Base-by-base conservation (phyloP, 2,329 filamentous ascomycete species). In the Bipolaris gigantea region DNA sequence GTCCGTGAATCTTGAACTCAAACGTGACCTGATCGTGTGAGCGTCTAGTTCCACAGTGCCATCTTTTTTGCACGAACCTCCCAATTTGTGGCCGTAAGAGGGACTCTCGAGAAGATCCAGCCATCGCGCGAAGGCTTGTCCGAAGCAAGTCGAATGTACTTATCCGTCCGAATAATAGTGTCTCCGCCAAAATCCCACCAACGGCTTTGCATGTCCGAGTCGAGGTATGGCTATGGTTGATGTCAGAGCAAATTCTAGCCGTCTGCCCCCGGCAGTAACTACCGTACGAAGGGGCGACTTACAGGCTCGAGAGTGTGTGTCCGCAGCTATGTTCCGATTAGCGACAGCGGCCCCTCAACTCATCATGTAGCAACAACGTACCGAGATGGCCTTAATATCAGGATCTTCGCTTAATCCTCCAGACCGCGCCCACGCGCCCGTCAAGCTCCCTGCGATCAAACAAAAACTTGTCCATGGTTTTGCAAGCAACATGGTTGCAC, bases 141-240 rank as follows among this genome's bases (percentile, higher is more conserved):
- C 55, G 91, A 89, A 27, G 92, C 92, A 53, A 99, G 85, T 65
- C 94, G 92, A 66, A 99, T 89, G 77, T 97, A 97, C 77, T 84
- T 81, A 70, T 89, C 86, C 59, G 85, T 83, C 62, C 86, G 82
- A 69, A 97, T 84, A 67, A 99, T 88, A 36, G 93, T 91, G 79
- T 96, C 92, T 72, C 93, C 94, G 73, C 94, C 94, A 83, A 95
- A 99, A 79, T 99, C 94, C 78, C 93, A 99, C 93, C 94, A 99
- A 73, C 94, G 88, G 79, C 90, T 96, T 79, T 95, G 89, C 88
- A 97, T 92, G 76, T 97, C 94, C 57, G 92, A 94, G 79, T 99
- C 94, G 67, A 99, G 86, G 78, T 97, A 99, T 59, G 94, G 94
- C 89, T 97, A 49, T 30, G 18, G 16, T 33, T 33, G 18, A 15